These are phyloP conservation scores for Mortierella sp. DNA, from an alignment of 371 early-diverging fungal species.

Conservation along the genomic window DNA sequence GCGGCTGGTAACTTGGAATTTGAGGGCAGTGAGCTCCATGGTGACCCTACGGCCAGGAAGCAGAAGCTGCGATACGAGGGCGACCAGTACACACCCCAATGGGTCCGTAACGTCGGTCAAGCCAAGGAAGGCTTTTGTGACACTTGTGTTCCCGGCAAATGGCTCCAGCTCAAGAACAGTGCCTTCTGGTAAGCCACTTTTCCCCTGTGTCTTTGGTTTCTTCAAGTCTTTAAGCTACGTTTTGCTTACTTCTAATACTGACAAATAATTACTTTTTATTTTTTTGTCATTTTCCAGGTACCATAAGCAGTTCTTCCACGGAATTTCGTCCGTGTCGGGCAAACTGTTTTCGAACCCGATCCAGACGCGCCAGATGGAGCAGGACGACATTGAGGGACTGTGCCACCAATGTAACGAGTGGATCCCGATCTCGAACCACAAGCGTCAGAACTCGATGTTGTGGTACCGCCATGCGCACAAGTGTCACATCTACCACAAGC, in stretches of 20 bases:
- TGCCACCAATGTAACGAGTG: slow-evolving; percentile 91
- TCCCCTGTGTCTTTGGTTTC: too few relatives aligned
- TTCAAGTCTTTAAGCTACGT: neutral
- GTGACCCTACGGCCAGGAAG: slow-evolving; percentile 71
- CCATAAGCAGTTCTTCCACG: slow-evolving; percentile 94
- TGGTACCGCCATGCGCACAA: slow-evolving; percentile 96
- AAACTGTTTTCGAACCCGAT: slow-evolving; percentile 82
- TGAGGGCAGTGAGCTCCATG: slow-evolving; percentile 53
- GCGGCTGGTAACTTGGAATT: slow-evolving; percentile 55
- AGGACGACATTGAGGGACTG: slow-evolving; percentile 84
- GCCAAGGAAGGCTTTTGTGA: slow-evolving; percentile 92
- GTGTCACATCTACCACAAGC: slow-evolving; percentile 91
- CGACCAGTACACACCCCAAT: slow-evolving; percentile 91
- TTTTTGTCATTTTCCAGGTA: slow-evolving; percentile 69
- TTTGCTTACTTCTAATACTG: neutral
- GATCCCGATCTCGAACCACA: slow-evolving; percentile 85
- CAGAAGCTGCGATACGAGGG: slow-evolving; percentile 81
- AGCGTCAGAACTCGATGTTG: slow-evolving; percentile 83
- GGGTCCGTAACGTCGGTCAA: slow-evolving; percentile 86
- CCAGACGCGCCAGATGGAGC: slow-evolving; percentile 76
- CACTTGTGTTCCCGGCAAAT: slow-evolving; percentile 87
- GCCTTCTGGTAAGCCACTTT: slow-evolving; percentile 82
- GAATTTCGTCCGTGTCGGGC: slow-evolving; percentile 93
- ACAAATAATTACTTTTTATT: slow-evolving; percentile 1
- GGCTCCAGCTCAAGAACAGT: slow-evolving; percentile 94